phyloP scores from a whole-genome alignment of 305 asterid genomes.

The Striga hermonthica region DNA sequence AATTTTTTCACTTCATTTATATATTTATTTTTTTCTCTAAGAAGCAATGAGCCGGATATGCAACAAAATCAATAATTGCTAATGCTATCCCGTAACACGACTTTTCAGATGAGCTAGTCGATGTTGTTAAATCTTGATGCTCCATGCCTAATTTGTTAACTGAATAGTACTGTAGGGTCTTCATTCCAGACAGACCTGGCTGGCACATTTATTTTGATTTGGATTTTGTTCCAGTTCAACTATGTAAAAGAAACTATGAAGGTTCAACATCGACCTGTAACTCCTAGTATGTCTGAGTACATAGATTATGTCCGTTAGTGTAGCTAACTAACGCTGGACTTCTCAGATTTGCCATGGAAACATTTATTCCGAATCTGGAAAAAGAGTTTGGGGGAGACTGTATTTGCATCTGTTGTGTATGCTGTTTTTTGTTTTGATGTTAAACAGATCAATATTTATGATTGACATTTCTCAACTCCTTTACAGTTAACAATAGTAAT shows the following conservation, averaged over 20 bases:
- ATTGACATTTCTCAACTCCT: slow-evolving; percentile 19
- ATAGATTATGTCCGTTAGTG: slow-evolving; percentile 2
- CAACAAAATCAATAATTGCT: slow-evolving; percentile 16
- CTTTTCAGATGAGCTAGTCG: not conserved
- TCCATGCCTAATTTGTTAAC: not conserved
- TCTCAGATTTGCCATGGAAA: not conserved
- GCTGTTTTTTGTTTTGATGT: slow-evolving; percentile 19
- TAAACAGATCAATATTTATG: slow-evolving; percentile 15
- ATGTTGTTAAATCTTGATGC: not conserved
- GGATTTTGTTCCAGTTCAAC: not conserved
- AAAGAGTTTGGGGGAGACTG: not conserved
- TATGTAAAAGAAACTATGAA: not conserved
- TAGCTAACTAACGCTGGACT: slow-evolving; percentile 3
- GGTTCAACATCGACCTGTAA: not conserved
- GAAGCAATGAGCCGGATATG: slow-evolving; percentile 8
- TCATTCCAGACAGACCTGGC: slow-evolving; percentile 12
- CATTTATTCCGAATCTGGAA: no score
- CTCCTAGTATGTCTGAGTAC: slow-evolving; percentile 20
- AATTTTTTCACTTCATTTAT: not conserved
- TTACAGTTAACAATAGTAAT: slow-evolving; percentile 13
- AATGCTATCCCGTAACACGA: slow-evolving; percentile 3
- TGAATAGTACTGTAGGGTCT: slow-evolving; percentile 4
- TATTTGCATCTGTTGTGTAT: slow-evolving; percentile 14
- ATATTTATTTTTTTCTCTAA: slow-evolving; percentile 7
- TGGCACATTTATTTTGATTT: not conserved